Evolutionary conservation across 768 basidiomycete genomes (phyloP).

Genomic region (Scleroderma bovista): DNA sequence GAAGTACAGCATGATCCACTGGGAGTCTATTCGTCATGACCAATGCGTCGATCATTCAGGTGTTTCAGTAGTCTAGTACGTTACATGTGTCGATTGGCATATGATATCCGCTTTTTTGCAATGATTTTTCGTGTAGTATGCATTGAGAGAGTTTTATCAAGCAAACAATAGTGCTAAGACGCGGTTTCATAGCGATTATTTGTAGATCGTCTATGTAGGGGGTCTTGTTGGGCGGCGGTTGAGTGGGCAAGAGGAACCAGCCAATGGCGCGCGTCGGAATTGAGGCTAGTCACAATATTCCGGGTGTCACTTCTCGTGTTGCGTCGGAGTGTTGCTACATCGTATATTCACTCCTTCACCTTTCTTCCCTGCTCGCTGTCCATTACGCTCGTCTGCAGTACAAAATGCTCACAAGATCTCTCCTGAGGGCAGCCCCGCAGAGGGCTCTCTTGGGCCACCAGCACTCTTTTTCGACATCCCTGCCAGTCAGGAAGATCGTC

Average conservation of each 20-base stretch:
- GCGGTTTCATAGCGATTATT: no score
- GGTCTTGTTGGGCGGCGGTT: constrained; percentile 5
- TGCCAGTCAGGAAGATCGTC: constrained; percentile 53
- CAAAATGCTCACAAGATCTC: constrained; percentile 61
- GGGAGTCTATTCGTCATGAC: no score
- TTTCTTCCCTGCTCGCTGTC: constrained; percentile 1
- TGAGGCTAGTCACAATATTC: constrained; percentile 12
- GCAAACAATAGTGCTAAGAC: no score
- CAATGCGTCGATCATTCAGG: no score
- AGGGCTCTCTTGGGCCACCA: constrained; percentile 45
- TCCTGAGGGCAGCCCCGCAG: constrained; percentile 31
- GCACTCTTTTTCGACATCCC: constrained; percentile 64
- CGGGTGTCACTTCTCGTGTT: constrained; percentile 10
- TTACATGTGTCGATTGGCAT: not conserved
- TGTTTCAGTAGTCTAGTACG: not conserved
- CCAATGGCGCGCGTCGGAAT: constrained; percentile 1
- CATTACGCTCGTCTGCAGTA: constrained; percentile 21
- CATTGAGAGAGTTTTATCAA: no score
- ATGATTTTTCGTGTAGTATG: not conserved
- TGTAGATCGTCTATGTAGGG: no score
- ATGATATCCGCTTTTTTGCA: not conserved
- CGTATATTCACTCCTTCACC: not conserved
- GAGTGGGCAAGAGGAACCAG: not conserved
- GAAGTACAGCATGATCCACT: no score
- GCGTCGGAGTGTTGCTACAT: constrained; percentile 4